Base-by-base conservation (phyloP, 305 asterid species). In the Ilex paraguariensis region DNA sequence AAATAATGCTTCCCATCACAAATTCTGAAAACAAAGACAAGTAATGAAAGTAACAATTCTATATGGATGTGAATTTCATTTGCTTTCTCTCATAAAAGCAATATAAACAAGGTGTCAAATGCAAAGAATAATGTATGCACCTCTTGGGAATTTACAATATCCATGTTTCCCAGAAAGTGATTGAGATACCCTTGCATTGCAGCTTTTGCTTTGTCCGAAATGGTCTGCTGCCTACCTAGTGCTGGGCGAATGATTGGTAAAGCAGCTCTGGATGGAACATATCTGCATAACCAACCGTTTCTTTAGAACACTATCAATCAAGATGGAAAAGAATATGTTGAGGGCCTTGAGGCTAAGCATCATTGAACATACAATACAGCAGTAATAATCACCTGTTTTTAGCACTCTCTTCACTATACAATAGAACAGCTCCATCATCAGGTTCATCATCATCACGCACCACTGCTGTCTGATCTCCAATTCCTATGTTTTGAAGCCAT, bases 151-250 rank as follows among this genome's bases (percentile, higher is more conserved):
- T 91, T 91, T 65, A 91, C 74, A 39, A 89, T 82, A 75, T 91
- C 96, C 91, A 89, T 73, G 84, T 83, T 82, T 62, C 97, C 95
- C 75, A 89, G 81, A 80, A 91, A 91, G 74, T 87, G 89, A 74
- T 81, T 89, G 74, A 91, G 84, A 75, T 89, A 91, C 57, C 91
- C 89, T 80, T 91, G 98, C 97, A 91, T 89, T 62, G 95, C 95
- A 70, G 73, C 71, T 81, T 85, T 91, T 72, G 93, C 95, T 67
- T 74, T 89, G 50, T 85, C 95, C 54, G 94, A 76, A 70, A 89
- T 70, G 28, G 80, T 69, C 59, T 85, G 87, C 64, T 82, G 97
- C 73, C 69, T 81, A 74, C 96, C 86, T 55, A 89, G 79, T 53
- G 97, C 70, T 42, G 97, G 98, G 33, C 96, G 93, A 79, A 91